These are phyloP conservation scores for Lachnellula subtilissima DNA, from an alignment of 2,329 filamentous ascomycete genomes.

Conservation along the genomic window DNA sequence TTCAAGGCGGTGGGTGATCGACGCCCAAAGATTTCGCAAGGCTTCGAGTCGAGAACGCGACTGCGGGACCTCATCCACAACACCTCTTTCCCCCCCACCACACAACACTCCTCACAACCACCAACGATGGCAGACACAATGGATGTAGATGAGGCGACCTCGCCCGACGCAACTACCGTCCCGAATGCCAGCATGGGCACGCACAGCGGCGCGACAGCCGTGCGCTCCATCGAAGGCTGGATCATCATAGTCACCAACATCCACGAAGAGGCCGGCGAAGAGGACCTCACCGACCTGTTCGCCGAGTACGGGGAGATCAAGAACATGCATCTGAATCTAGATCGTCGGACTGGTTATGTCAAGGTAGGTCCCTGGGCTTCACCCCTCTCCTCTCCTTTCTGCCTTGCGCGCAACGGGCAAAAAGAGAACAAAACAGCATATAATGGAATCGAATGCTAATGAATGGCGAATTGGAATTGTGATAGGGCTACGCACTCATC, in stretches of 20 bases:
- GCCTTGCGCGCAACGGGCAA: too few relatives aligned
- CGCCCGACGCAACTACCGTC: constrained; percentile 46
- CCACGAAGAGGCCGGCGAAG: constrained; percentile 81
- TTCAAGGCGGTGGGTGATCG: too few relatives aligned
- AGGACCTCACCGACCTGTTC: constrained; percentile 76
- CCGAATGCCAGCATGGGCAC: constrained; percentile 66
- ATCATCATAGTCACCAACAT: constrained; percentile 84
- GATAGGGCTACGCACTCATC: constrained; percentile 76
- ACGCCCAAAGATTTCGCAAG: neutral
- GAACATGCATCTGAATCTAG: constrained; percentile 79
- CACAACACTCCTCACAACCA: neutral
- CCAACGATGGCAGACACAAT: constrained; percentile 41
- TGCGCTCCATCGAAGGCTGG: constrained; percentile 86
- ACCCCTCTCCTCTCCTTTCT: neutral
- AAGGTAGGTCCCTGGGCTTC: constrained; percentile 52
- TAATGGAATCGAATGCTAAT: neutral
- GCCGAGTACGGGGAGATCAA: constrained; percentile 83
- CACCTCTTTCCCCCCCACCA: neutral
- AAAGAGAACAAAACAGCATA: neutral
- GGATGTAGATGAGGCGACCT: constrained; percentile 37
- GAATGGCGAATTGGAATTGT: neutral
- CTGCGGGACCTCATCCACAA: neutral
- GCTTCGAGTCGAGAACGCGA: too few relatives aligned
- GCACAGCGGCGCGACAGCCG: constrained; percentile 68
- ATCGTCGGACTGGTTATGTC: constrained; percentile 77